Conservation (phyloP, 2,329 filamentous ascomycete species). For the Ophiostoma pallidulum region DNA sequence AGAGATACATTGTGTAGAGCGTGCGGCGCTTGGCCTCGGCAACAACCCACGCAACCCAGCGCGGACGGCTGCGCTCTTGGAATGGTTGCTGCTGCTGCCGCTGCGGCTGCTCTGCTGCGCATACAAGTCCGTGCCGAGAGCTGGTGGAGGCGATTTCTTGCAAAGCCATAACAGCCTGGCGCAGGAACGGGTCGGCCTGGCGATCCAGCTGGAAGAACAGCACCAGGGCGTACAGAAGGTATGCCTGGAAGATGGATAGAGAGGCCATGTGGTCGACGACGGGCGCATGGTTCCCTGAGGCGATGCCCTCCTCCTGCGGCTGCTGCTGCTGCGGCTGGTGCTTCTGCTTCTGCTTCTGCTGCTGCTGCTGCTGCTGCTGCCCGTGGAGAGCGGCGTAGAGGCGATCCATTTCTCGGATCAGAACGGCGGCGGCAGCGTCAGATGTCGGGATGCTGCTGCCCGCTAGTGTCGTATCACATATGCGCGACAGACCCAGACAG, state of each 20-base stretch:
- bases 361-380: conserved; percentile 15
- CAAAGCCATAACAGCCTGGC: conserved; percentile 38
- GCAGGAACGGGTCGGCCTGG: conserved; percentile 22
- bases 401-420: conserved; percentile 34
- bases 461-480: not conserved
- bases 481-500: not conserved
- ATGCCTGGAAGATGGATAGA: conserved; percentile 41
- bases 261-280: conserved; percentile 22
- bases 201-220: conserved; percentile 11
- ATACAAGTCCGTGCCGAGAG: conserved; percentile 33
- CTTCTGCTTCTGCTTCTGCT: too few species aligned
- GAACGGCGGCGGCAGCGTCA: conserved; percentile 22
- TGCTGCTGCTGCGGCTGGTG: too few species aligned
- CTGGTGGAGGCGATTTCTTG: conserved; percentile 38
- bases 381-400: conserved; percentile 21
- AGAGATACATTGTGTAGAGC: conserved; percentile 42
- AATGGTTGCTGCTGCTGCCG: not conserved
- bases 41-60: conserved; percentile 45
- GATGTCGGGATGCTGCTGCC: conserved; percentile 21
- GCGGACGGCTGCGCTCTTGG: conserved; percentile 29
- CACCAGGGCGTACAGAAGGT: conserved; percentile 41
- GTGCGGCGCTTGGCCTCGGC: conserved; percentile 43
- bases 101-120: conserved; percentile 29
- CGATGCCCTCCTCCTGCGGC: too few species aligned
- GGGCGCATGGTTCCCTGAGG: too few species aligned